Percentiles rank a stretch among this genome's conserved stretches.
Evolutionary conservation across 805 yeast genomes (phyloP).

Genomic region (Diddensiella transvaalensis): DNA sequence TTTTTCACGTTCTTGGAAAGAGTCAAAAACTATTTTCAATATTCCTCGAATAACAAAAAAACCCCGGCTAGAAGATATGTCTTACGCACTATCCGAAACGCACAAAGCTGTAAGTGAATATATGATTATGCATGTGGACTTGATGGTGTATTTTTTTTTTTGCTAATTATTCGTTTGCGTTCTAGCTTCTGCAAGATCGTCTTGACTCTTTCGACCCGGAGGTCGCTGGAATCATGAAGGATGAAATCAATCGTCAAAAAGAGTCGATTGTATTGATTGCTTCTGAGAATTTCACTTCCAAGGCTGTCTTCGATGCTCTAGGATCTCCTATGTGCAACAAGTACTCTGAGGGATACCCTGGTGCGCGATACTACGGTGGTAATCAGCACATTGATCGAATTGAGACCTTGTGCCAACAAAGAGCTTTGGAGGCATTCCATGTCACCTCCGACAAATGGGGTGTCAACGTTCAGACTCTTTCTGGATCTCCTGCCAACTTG

Average conservation of each 20-base stretch:
- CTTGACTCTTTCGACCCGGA: constrained; percentile 37
- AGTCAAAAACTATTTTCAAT: too few relatives aligned
- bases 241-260: constrained; percentile 87
- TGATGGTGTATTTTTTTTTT: not conserved
- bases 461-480: constrained; percentile 92
- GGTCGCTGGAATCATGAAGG: constrained; percentile 42
- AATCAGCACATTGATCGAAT: constrained; percentile 94
- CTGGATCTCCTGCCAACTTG: constrained; percentile 97
- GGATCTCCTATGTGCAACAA: constrained; percentile 98
- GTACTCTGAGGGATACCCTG: constrained; percentile 99
- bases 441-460: constrained; percentile 89
- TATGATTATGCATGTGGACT: too few relatives aligned
- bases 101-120: constrained; percentile 29
- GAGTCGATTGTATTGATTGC: constrained; percentile 93
- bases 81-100: constrained; percentile 32
- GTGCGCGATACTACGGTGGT: constrained; percentile 98
- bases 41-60: too few relatives aligned
- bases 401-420: constrained; percentile 86
- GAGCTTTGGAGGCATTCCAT: constrained; percentile 88
- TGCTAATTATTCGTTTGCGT: too few relatives aligned
- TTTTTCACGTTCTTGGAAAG: not conserved
- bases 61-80: constrained; percentile 9
- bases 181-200: constrained; percentile 29
- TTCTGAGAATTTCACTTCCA: constrained; percentile 94
- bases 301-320: constrained; percentile 91